Evolutionary conservation across 1,284 basidiomycete species (phyloP).

Genomic region (Marasmius oreades): DNA sequence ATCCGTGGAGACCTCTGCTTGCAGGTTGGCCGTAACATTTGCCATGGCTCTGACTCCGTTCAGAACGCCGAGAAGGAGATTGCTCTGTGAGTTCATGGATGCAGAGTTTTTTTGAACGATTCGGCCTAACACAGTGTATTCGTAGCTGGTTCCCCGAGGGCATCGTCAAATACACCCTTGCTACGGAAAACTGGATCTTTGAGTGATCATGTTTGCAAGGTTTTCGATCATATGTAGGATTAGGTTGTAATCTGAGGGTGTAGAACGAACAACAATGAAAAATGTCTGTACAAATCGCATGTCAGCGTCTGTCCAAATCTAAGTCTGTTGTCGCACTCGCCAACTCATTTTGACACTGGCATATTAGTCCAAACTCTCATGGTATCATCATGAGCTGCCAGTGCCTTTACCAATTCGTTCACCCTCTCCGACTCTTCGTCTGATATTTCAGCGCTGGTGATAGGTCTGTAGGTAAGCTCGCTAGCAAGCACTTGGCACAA

Average conservation of each 20-base stretch:
- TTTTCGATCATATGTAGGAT: neutral
- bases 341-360: conserved; percentile 19
- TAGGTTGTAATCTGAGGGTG: conserved; percentile 1
- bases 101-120: neutral
- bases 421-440: conserved; percentile 42
- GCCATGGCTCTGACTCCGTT: conserved; percentile 92
- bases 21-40: conserved; percentile 91
- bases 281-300: neutral
- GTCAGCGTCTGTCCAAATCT: neutral
- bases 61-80: conserved; percentile 93
- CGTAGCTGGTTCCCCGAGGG: conserved; percentile 85
- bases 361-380: conserved; percentile 61
- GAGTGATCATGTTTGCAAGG: conserved; percentile 53
- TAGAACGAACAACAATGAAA: neutral
- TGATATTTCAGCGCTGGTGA: conserved; percentile 34
- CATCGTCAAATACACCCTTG: conserved; percentile 70
- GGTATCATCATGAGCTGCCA: conserved; percentile 64
- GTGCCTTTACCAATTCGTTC: conserved; percentile 44
- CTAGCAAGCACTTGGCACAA: conserved; percentile 42
- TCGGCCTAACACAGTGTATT: conserved; percentile 15
- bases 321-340: neutral
- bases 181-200: conserved; percentile 76
- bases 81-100: conserved; percentile 57
- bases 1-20: conserved; percentile 94
- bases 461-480: conserved; percentile 56